phyloP scores from a whole-genome alignment of 768 basidiomycete genomes.

The Agaricus blazei region DNA sequence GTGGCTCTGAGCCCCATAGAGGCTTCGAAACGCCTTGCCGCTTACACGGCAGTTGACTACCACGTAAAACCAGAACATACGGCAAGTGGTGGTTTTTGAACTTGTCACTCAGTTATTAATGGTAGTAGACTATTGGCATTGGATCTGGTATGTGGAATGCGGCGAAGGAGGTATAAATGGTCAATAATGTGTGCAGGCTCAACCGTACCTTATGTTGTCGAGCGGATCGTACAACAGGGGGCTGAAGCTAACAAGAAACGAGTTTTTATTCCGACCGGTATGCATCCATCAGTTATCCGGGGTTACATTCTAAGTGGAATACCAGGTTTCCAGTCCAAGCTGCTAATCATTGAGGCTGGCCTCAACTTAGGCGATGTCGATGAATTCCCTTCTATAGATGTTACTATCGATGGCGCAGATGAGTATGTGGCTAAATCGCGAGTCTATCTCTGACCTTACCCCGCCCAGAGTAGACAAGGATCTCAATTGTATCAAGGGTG shows the following conservation, averaged over 20 bases:
- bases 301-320: background rate
- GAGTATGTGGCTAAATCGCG: slow-evolving; percentile 51
- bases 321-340: slow-evolving; percentile 89
- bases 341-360: slow-evolving; percentile 80
- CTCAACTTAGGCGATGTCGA: slow-evolving; percentile 84
- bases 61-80: slow-evolving; percentile 81
- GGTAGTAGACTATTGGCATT: slow-evolving; percentile 74
- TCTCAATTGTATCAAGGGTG: slow-evolving; percentile 95
- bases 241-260: slow-evolving; percentile 67
- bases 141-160: slow-evolving; percentile 58
- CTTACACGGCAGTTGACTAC: slow-evolving; percentile 90
- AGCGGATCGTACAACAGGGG: slow-evolving; percentile 87
- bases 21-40: slow-evolving; percentile 83
- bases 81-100: slow-evolving; percentile 36
- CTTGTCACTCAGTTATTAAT: background rate
- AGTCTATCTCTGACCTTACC: background rate
- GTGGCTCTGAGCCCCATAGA: slow-evolving; percentile 51
- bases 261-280: slow-evolving; percentile 87
- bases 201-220: slow-evolving; percentile 95
- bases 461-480: slow-evolving; percentile 68
- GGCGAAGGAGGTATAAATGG: background rate
- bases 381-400: slow-evolving; percentile 84
- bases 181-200: slow-evolving; percentile 45
- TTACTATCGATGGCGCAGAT: slow-evolving; percentile 97
- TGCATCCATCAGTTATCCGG: slow-evolving; percentile 12